phyloP scores from a whole-genome alignment of 1,139 yeast species.

The Yamadazyma triangularis region DNA sequence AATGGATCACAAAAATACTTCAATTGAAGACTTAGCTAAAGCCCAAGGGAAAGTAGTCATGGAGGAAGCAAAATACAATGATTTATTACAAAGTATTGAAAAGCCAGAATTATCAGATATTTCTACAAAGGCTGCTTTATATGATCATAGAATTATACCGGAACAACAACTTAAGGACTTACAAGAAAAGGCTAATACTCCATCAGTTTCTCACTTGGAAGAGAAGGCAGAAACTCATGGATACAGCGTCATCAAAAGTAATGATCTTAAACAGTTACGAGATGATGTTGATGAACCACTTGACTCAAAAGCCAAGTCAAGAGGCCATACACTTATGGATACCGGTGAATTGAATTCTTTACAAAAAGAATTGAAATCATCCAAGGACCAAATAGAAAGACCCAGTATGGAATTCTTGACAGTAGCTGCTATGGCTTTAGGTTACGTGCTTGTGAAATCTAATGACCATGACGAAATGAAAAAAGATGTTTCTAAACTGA shows the following conservation, averaged over 20 bases:
- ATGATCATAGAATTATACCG: constrained; percentile 8
- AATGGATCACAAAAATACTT: constrained; percentile 9
- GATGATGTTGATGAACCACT: constrained; percentile 10
- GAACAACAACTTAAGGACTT: constrained; percentile 8
- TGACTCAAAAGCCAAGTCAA: constrained; percentile 16
- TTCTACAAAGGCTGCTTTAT: constrained; percentile 9
- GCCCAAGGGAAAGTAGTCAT: constrained; percentile 11
- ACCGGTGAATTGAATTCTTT: constrained; percentile 8
- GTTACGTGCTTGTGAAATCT: constrained; percentile 2
- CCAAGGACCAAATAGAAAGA: not conserved
- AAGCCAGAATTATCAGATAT: constrained; percentile 20
- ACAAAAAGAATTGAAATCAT: not conserved
- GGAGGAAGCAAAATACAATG: constrained; percentile 8
- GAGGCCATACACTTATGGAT: constrained; percentile 6
- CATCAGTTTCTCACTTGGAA: constrained; percentile 28
- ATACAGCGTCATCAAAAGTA: constrained; percentile 8
- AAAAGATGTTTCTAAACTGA: constrained; percentile 5
- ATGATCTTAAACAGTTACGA: constrained; percentile 8
- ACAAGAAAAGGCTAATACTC: constrained; percentile 10
- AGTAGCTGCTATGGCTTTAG: not conserved
- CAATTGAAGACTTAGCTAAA: constrained; percentile 17
- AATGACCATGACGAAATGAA: constrained; percentile 1
- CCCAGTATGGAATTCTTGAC: constrained; percentile 1
- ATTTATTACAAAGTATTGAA: constrained; percentile 10
- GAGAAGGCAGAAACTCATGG: constrained; percentile 22